Base-by-base conservation (phyloP, 306 rosid genomes). In the Luffa aegyptiaca region DNA sequence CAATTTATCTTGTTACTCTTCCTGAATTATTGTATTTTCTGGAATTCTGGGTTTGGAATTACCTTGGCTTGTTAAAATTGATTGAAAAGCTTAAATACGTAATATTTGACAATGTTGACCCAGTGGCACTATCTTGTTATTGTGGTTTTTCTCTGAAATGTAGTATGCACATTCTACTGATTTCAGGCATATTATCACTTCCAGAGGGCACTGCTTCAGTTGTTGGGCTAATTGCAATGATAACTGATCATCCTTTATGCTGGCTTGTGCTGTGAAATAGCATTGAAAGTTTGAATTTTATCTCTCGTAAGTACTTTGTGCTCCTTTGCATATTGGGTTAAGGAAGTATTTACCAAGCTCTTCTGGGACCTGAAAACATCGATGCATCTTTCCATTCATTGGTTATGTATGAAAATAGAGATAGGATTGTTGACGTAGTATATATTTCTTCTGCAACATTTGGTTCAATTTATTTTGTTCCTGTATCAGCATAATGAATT, bases 121-220 rank as follows among this genome's bases (percentile, higher is more conserved):
- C 78, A 17, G 33, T 52, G 45, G 17, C 78, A 52, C 20, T 52
- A 51, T 75, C 84, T 79, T 49, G 81, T 80, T 75, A 35, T 53
- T 59, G 59, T 78, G 74, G 73, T 52, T 64, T 79, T 80, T 63
- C 62, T 81, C 76, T 79, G 56, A 78, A 71, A 81, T 81, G 64
- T 62, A 71, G 76, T 82, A 57, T 85, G 81, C 66, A 70, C 78
- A 61, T 70, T 46, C 14, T 75, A 76, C 39, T 85, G 78, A 83
- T 85, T 88, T 63, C 92, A 95, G 99, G 97, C 97, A 69, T 95
- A 95, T 88, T 95, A 81, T 95, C 99, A 82, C 97, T 95, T 87
- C 97, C 99, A 33, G 99, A 95, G 85, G 99, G 99, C 74, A 89
- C 95, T 83, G 97, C 99, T 77, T 95, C 99, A 74, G 97, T 93